Percentiles rank a stretch among this genome's conserved stretches.
Evolutionary conservation across 164 flowering plant genomes (phyloP).

Genomic region (Chloranthus sessilifolius): DNA sequence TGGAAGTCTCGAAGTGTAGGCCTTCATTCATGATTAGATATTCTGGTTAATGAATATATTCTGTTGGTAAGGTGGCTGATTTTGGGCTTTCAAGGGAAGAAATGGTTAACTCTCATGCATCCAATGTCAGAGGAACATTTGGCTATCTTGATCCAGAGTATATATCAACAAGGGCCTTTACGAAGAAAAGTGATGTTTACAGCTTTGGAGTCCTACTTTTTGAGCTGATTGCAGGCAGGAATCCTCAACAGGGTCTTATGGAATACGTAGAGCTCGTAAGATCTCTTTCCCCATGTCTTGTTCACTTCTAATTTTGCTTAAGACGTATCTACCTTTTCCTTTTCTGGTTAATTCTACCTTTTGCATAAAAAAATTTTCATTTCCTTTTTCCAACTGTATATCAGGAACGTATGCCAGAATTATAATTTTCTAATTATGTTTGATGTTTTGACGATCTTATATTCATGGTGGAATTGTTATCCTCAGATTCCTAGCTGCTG

Average conservation of each 20-base stretch:
- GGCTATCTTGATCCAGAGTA: slow-evolving; percentile 99
- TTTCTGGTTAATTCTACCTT: too few relatives aligned
- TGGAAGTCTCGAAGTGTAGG: neutral
- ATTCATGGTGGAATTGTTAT: too few relatives aligned
- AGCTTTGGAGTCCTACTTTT: slow-evolving; percentile 91
- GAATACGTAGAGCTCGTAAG: slow-evolving; percentile 89
- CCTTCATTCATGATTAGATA: neutral
- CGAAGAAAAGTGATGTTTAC: slow-evolving; percentile 92
- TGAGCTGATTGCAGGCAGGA: slow-evolving; percentile 84
- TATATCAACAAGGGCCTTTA: slow-evolving; percentile 69
- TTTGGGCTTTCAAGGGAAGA: slow-evolving; percentile 98
- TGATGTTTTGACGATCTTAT: too few relatives aligned
- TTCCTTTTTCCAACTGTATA: too few relatives aligned
- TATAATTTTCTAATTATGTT: too few relatives aligned
- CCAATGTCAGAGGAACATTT: slow-evolving; percentile 79
- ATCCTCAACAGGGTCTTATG: slow-evolving; percentile 91
- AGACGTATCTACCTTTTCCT: too few relatives aligned
- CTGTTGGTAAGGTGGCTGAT: slow-evolving; percentile 78
- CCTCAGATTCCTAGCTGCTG: too few relatives aligned
- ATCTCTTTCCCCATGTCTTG: neutral
- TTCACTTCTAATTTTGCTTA: too few relatives aligned
- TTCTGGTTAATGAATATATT: slow-evolving; percentile 1
- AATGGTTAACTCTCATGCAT: slow-evolving; percentile 54
- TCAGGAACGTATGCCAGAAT: too few relatives aligned
- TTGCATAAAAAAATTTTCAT: too few relatives aligned